Percentiles rank a stretch among this genome's conserved stretches.
These are phyloP conservation scores for Senna tora DNA, from an alignment of 306 rosid species.

Conservation along the genomic window DNA sequence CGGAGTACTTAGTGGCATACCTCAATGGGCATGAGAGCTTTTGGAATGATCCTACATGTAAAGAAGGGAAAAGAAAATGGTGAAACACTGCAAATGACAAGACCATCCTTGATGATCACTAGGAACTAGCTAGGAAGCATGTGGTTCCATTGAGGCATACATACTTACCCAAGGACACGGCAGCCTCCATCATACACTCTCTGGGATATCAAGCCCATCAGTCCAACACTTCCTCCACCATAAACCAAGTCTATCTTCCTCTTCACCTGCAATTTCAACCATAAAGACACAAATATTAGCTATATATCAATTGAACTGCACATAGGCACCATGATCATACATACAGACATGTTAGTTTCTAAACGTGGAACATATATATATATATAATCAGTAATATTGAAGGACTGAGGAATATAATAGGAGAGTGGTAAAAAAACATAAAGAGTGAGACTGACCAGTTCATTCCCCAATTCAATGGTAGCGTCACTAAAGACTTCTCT, in stretches of 20 bases:
- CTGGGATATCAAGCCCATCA: conserved; percentile 90
- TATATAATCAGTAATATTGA: conserved; percentile 22
- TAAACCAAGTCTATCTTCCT: conserved; percentile 87
- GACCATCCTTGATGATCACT: conserved; percentile 9
- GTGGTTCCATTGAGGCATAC: conserved; percentile 47
- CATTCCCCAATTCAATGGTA: conserved; percentile 84
- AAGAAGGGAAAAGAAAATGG: conserved; percentile 19
- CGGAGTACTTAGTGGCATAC: conserved; percentile 44
- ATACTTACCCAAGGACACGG: conserved; percentile 92
- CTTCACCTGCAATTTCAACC: conserved; percentile 63
- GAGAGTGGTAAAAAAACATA: conserved; percentile 3
- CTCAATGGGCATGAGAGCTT: conserved; percentile 92
- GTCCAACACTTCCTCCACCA: conserved; percentile 91
- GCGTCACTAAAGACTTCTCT: conserved; percentile 80
- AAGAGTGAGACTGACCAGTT: conserved; percentile 61
- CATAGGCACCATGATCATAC: neutral
- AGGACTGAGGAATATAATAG: conserved; percentile 27
- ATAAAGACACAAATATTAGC: conserved; percentile 9
- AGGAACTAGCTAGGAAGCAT: conserved; percentile 31
- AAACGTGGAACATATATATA: conserved; percentile 34
- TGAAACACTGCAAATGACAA: conserved; percentile 29
- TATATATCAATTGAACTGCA: conserved; percentile 6
- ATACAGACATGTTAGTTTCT: neutral
- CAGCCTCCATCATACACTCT: conserved; percentile 88
- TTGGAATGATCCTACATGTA: conserved; percentile 83